These are phyloP conservation scores for Termitomyces sp. DNA, from an alignment of 768 basidiomycete species.

Conservation along the genomic window DNA sequence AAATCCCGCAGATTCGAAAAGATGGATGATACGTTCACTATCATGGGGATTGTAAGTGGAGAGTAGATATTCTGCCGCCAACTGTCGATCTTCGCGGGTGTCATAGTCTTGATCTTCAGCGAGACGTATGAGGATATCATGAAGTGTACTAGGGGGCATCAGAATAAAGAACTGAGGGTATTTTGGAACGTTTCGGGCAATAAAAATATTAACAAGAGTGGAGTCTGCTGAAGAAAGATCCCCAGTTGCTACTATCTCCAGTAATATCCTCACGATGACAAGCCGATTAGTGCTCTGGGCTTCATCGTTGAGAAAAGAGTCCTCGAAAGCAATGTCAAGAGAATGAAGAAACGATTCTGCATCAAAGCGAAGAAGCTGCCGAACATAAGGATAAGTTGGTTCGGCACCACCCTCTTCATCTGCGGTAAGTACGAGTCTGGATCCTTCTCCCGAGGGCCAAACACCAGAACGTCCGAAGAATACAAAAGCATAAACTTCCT, in stretches of 20 bases:
- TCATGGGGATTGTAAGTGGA: constrained; percentile 89
- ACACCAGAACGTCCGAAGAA: constrained; percentile 77
- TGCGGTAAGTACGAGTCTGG: constrained; percentile 70
- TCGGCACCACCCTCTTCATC: constrained; percentile 73
- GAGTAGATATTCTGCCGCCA: constrained; percentile 90
- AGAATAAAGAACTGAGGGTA: constrained; percentile 80
- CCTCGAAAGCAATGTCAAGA: constrained; percentile 93
- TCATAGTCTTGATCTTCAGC: constrained; percentile 69
- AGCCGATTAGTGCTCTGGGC: constrained; percentile 66
- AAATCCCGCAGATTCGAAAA: constrained; percentile 85
- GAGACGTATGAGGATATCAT: constrained; percentile 74
- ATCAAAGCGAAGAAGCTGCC: constrained; percentile 82
- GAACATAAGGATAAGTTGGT: constrained; percentile 87
- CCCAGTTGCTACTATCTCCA: constrained; percentile 67
- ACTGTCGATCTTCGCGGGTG: constrained; percentile 90
- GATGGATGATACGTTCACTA: constrained; percentile 53
- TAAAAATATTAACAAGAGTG: constrained; percentile 92
- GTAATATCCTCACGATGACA: constrained; percentile 76
- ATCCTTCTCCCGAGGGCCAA: constrained; percentile 75
- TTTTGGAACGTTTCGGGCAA: constrained; percentile 95
- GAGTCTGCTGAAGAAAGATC: constrained; percentile 57
- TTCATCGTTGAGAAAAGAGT: constrained; percentile 83
- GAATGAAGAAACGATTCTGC: constrained; percentile 93
- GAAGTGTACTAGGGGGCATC: constrained; percentile 63
- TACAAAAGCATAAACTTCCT: constrained; percentile 74